phyloP scores from a whole-genome alignment of 495 filamentous ascomycete species.

The Trichoderma virens region DNA sequence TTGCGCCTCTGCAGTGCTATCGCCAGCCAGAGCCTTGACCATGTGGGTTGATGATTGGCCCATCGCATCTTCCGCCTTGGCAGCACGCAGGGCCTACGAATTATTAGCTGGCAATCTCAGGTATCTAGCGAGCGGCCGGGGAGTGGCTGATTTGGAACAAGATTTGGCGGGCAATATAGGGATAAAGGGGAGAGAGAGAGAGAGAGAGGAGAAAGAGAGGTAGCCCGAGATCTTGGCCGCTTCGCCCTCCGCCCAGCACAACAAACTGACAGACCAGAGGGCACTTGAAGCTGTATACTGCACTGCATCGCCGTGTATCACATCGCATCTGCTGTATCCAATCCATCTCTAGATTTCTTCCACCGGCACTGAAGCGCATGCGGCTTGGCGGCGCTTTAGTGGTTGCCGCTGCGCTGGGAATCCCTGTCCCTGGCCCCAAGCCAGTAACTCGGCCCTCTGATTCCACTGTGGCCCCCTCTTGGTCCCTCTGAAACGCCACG shows the following conservation, averaged over 20 bases:
- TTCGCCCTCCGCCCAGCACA: too few species aligned
- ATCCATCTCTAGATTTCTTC: not conserved
- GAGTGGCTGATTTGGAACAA: not conserved
- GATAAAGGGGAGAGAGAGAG: not conserved
- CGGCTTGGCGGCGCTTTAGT: not conserved
- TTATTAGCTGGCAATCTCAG: not conserved
- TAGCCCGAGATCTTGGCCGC: too few species aligned
- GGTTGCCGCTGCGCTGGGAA: slow-evolving; percentile 2
- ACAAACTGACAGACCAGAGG: too few species aligned
- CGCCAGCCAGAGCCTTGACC: not conserved
- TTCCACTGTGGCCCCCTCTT: not conserved
- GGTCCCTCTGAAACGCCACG: not conserved
- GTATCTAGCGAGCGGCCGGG: too few species aligned
- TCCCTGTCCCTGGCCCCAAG: not conserved
- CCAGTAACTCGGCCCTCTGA: not conserved
- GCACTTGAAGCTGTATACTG: too few species aligned
- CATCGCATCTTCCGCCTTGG: not conserved
- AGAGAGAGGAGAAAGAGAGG: too few species aligned
- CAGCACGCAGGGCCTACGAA: not conserved
- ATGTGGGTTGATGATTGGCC: slow-evolving; percentile 6
- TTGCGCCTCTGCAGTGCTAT: not conserved
- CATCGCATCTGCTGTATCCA: not conserved
- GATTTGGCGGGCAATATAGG: not conserved
- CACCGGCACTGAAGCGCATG: slow-evolving; percentile 6
- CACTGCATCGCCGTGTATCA: not conserved